Percentiles rank a stretch among this genome's conserved stretches.
Evolutionary conservation across 495 filamentous ascomycete species (phyloP).

Genomic region (Penicillium nucicola): DNA sequence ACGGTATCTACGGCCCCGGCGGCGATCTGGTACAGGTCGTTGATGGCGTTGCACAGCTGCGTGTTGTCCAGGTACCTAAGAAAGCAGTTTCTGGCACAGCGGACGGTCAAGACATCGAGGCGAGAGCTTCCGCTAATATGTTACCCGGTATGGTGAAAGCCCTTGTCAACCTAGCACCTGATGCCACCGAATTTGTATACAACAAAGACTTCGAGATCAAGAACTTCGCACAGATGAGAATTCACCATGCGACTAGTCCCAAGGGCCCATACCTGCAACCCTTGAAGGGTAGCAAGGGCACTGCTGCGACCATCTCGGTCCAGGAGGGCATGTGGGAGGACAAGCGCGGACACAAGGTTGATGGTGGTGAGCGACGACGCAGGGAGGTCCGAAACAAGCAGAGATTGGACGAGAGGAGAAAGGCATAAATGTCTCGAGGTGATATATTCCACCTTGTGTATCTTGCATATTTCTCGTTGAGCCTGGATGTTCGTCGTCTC

Average conservation of each 20-base stretch:
- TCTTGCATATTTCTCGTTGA: conserved; percentile 20
- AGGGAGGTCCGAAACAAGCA: conserved; percentile 77
- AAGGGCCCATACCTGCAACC: conserved; percentile 66
- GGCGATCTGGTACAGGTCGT: conserved; percentile 72
- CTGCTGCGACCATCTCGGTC: conserved; percentile 59
- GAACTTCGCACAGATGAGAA: conserved; percentile 60
- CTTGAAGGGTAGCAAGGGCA: conserved; percentile 58
- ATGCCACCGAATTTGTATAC: conserved; percentile 36
- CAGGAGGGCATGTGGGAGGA: conserved; percentile 90
- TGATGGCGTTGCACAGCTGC: conserved; percentile 67
- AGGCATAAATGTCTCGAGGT: conserved; percentile 19
- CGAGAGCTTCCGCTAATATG: conserved; percentile 38
- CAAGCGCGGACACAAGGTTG: conserved; percentile 79
- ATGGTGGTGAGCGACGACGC: conserved; percentile 90
- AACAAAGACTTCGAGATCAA: conserved; percentile 30
- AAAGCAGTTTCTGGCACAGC: conserved; percentile 5
- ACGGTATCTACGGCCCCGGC: conserved; percentile 71
- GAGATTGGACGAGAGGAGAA: conserved; percentile 46
- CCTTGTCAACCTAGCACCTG: conserved; percentile 70
- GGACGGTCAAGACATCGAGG: neutral
- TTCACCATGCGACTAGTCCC: conserved; percentile 62
- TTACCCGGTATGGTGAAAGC: conserved; percentile 54
- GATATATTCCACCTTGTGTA: conserved; percentile 5
- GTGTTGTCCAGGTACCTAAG: conserved; percentile 60
- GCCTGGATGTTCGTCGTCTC: conserved; percentile 15